phyloP scores from a whole-genome alignment of 257 asterid genomes.

The Lantana camara region DNA sequence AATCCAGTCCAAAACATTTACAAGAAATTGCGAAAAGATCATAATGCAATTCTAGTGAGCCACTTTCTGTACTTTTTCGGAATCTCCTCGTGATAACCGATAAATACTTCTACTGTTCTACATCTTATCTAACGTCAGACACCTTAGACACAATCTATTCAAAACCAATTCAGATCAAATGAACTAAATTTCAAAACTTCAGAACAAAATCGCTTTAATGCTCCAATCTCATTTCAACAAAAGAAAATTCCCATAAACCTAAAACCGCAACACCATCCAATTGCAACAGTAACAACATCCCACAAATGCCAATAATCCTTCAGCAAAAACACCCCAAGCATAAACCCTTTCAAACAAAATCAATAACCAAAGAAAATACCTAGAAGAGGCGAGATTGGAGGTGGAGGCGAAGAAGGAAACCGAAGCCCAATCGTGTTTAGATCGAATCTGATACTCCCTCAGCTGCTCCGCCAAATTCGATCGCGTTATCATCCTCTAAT shows the following conservation, averaged over 20 bases:
- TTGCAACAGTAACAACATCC: conserved; percentile 11
- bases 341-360: neutral
- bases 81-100: conserved; percentile 7
- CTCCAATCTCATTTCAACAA: conserved; percentile 1
- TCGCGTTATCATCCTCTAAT: conserved; percentile 72
- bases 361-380: conserved; percentile 36
- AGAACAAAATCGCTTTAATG: conserved; percentile 1
- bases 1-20: too few species aligned
- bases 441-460: conserved; percentile 87
- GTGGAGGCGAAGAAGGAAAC: conserved; percentile 82
- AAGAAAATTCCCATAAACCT: neutral
- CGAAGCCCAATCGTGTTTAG: conserved; percentile 88
- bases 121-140: neutral
- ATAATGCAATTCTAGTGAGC: conserved; percentile 1
- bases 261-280: conserved; percentile 20
- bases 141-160: neutral
- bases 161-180: neutral
- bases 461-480: conserved; percentile 95
- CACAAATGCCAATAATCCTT: neutral
- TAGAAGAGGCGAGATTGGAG: conserved; percentile 60
- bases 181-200: conserved; percentile 10
- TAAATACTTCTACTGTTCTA: neutral
- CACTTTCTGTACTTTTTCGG: neutral
- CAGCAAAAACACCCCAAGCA: conserved; percentile 11
- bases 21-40: neutral